Base-by-base conservation (phyloP, 2,329 filamentous ascomycete genomes). In the Colletotrichum higginsianum region DNA sequence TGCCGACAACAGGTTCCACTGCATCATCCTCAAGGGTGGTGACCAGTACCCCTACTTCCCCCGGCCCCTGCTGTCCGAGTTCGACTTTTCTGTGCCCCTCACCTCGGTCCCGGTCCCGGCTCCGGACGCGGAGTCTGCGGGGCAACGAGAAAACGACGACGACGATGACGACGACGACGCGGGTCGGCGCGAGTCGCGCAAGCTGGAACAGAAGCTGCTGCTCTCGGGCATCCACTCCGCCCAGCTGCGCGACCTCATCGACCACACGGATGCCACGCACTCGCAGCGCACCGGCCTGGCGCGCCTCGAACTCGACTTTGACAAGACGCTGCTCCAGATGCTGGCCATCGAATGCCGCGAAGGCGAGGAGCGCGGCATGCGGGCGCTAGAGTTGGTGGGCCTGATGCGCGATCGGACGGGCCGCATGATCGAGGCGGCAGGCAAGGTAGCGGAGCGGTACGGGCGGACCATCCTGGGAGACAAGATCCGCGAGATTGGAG, bases 21-120 rank as follows among this genome's bases (percentile, higher is more conserved):
- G 97, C 84, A 98, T 99, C 83, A 98, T 99, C 77, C 91, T 99
- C 79, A 99, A 99, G 84, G 96, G 96, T 74, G 93, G 93, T 46
- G 96, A 99, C 79, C 90, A 92, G 78, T 94, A 98, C 78, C 95
- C 96, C 0, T 98, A 96, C 84, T 98, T 96, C 83, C 96, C 94
- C 13, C 91, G 93, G 12, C 95, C 94, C 2, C 85, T 98, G 47
- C 91, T 99, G 46, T 95, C 92, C 52, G 96, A 99, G 80, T 99
- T 99, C 79, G 94, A 95, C 60, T 97, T 99, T 80, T 90, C 92
- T 53, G 89, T 99, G 21, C 96, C 97, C 0, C 85, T 98, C 44
- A 89, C 90, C 4, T 89, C 89, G 2, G 81, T 84, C 6, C 81
- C 84, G 2, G 63, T 56, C 12, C 65, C 67, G 40, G 55, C 62